Conservation (phyloP, 177 flowering plant genomes). For the Vitis hybrid region DNA sequence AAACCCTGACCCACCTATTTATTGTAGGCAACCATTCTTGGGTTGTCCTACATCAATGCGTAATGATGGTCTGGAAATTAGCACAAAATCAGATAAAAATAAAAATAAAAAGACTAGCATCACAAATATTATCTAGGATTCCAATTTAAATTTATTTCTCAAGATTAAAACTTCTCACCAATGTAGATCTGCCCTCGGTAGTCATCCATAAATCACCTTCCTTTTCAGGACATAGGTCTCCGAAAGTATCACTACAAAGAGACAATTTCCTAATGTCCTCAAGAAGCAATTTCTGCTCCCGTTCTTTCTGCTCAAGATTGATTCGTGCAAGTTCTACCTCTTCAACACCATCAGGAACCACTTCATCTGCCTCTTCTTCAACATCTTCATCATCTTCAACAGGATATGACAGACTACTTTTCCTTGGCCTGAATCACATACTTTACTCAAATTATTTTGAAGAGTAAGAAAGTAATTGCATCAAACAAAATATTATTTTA, state of each 20-base stretch:
- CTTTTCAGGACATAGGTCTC: conserved; percentile 42
- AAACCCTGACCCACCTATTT: too few species aligned
- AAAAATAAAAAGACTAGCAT: too few species aligned
- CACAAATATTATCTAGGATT: too few species aligned
- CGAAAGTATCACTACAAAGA: conserved; percentile 38
- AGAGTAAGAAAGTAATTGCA: conserved; percentile 1
- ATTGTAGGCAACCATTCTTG: too few species aligned
- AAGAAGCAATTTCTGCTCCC: conserved; percentile 67
- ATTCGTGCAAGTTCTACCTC: conserved; percentile 95
- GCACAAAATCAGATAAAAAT: too few species aligned
- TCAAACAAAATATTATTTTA: neutral
- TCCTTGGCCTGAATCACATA: conserved; percentile 69
- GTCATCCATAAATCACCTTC: conserved; percentile 81
- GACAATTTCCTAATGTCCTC: conserved; percentile 79
- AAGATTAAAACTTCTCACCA: conserved; percentile 56
- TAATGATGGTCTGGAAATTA: too few species aligned
- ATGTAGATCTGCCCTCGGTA: conserved; percentile 53
- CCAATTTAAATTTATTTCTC: conserved; percentile 4
- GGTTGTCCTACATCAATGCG: too few species aligned
- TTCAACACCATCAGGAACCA: conserved; percentile 98
- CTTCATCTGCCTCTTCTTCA: conserved; percentile 98
- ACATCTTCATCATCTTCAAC: conserved; percentile 92
- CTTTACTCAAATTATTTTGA: conserved; percentile 10
- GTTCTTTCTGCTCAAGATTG: conserved; percentile 76
- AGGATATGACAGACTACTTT: conserved; percentile 75